phyloP scores from a whole-genome alignment of 352 stramenopile genomes.

The Globisporangium cylindrosporum region DNA sequence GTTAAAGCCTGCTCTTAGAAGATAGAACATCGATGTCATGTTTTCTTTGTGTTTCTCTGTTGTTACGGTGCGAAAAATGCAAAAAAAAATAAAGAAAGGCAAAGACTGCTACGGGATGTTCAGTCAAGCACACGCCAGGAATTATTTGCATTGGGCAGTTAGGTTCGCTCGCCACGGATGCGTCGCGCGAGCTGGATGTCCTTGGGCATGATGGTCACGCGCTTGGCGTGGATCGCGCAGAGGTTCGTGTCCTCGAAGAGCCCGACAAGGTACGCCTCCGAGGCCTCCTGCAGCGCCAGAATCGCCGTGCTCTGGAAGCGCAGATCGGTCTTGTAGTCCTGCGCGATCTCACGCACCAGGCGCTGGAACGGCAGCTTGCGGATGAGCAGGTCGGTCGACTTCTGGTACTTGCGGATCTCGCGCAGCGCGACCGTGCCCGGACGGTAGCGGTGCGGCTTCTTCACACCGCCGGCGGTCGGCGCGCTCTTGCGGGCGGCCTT shows the following conservation, averaged over 20 bases:
- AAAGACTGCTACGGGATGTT: too few species aligned
- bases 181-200: slow-evolving; percentile 94
- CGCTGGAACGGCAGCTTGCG: slow-evolving; percentile 97
- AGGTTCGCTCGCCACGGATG: slow-evolving; percentile 90
- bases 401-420: slow-evolving; percentile 2
- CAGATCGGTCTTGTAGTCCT: slow-evolving; percentile 87
- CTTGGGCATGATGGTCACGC: slow-evolving; percentile 97
- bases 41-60: background rate
- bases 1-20: background rate
- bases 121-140: too few species aligned
- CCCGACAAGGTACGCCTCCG: slow-evolving; percentile 92
- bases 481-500: background rate
- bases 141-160: slow-evolving; percentile 9
- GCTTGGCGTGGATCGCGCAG: slow-evolving; percentile 95
- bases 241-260: slow-evolving; percentile 96
- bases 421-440: background rate
- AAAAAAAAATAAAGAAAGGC: background rate
- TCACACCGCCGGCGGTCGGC: background rate
- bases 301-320: slow-evolving; percentile 89
- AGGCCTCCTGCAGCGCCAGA: slow-evolving; percentile 89
- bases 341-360: slow-evolving; percentile 90
- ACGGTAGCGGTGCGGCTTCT: background rate
- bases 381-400: slow-evolving; percentile 73
- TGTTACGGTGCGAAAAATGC: background rate
- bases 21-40: background rate